Base-by-base conservation (phyloP, 1,284 basidiomycete species). In the Sporisorium scitamineum region DNA sequence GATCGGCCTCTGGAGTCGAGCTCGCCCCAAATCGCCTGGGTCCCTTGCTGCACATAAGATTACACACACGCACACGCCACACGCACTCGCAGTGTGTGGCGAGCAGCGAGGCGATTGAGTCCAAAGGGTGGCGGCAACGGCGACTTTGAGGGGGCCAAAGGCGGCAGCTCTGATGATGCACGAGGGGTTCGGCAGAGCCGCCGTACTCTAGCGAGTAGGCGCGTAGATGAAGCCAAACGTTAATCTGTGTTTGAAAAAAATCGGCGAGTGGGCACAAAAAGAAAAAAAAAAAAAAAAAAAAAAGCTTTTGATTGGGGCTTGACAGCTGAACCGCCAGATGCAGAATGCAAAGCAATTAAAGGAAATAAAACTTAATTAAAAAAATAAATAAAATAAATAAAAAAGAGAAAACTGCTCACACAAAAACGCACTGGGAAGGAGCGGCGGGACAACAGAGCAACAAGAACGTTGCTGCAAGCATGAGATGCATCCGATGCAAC, bases 131-230 rank as follows among this genome's bases (percentile, higher is more conserved):
- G 44, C 22, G 44, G 24, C 26, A 48, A 48, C 47, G 47, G 47
- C 47, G 47, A 47, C n/a, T 48, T 48, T 39, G 16, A 5, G 4
- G 11, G 37, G 37, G 14, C 37, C 3, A n/a, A n/a, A 11, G 16
- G 16, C 7, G 37, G 37, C 37, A 16, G 47, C 47, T 48, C 47
- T 11, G 29, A 29, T 48, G 27, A 48, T 31, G 47, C 27, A 48
- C 47, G 29, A 29, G 47, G 45, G 47, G 16, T 48, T 48, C 47
- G 47, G 47, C 47, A 48, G 27, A 48, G 47, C 47, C 47, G 47
- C 47, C 47, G 47, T 29, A 29, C 26, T 11, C 29, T 31, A 48
- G 47, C 47, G 18, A 29, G 29, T 14, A 31, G 27, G 47, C 47
- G 47, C 27, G 27, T 48, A 48, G 47, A 39, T 39, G 37, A 39